These are phyloP conservation scores for Erysimum cheiri DNA, from an alignment of 441 rosid genomes.

Conservation along the genomic window DNA sequence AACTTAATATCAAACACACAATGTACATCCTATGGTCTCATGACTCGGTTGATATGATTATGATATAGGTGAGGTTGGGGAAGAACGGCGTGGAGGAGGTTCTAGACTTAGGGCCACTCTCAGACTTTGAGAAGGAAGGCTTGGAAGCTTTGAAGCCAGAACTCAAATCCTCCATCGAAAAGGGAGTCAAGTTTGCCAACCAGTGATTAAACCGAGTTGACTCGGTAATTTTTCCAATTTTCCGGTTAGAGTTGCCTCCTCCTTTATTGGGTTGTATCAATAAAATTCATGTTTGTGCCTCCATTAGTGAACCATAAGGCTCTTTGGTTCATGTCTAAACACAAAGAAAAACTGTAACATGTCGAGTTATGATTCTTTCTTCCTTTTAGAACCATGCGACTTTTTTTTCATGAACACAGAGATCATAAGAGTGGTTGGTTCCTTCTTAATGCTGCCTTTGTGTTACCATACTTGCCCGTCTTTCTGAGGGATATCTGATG, in stretches of 20 bases:
- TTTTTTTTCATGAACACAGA: constrained; percentile 13
- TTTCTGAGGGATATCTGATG: not conserved
- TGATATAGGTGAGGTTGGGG: constrained; percentile 84
- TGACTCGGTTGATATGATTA: not conserved
- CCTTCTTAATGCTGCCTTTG: not conserved
- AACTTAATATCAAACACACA: not conserved
- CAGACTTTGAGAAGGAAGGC: constrained; percentile 82
- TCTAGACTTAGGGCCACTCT: constrained; percentile 76
- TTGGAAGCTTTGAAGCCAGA: constrained; percentile 85
- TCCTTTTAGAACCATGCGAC: constrained; percentile 3
- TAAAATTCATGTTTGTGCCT: constrained; percentile 25
- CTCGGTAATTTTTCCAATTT: constrained; percentile 44
- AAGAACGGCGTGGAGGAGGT: constrained; percentile 93
- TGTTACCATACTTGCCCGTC: not conserved
- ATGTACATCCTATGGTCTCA: not conserved
- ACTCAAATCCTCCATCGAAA: constrained; percentile 80
- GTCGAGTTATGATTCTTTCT: constrained; percentile 21
- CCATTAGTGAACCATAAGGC: constrained; percentile 16
- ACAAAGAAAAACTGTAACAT: constrained; percentile 26
- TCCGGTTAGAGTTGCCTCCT: constrained; percentile 23
- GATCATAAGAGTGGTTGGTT: constrained; percentile 26
- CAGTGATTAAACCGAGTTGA: constrained; percentile 44
- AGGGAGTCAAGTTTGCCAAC: constrained; percentile 85
- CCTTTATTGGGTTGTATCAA: constrained; percentile 32
- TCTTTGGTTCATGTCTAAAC: constrained; percentile 21